Conservation (phyloP, 1,284 basidiomycete species). For the Limonomyces culmigenus region DNA sequence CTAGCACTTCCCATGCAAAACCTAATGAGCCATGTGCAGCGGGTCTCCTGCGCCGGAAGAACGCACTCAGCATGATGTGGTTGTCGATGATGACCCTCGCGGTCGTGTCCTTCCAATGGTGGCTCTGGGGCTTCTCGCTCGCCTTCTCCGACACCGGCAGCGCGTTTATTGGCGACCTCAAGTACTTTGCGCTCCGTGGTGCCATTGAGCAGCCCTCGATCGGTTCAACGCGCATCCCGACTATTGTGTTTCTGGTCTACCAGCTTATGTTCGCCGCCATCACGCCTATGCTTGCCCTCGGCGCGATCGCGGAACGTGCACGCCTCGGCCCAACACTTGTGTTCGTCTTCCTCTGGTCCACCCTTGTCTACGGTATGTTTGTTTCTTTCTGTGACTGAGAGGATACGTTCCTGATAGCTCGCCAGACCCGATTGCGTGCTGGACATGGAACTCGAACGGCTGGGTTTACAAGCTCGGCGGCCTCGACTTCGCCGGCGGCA, state of each 20-base stretch:
- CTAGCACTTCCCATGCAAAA: too few relatives aligned
- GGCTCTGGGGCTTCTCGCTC: conserved; percentile 32
- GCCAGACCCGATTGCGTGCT: conserved; percentile 72
- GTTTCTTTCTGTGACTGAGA: neutral
- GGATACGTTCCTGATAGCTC: neutral
- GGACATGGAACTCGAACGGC: conserved; percentile 88
- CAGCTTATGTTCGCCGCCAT: conserved; percentile 83
- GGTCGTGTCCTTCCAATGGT: conserved; percentile 33
- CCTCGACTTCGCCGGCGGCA: conserved; percentile 91
- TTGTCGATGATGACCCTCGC: conserved; percentile 62
- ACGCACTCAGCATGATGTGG: conserved; percentile 87
- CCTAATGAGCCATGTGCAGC: too few relatives aligned
- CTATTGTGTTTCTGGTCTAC: conserved; percentile 79
- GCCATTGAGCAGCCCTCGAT: conserved; percentile 67
- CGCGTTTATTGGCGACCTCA: conserved; percentile 23
- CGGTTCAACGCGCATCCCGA: conserved; percentile 59
- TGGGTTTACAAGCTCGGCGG: conserved; percentile 73
- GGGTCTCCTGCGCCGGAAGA: conserved; percentile 72
- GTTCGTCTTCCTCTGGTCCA: conserved; percentile 87
- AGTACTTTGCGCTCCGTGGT: conserved; percentile 74
- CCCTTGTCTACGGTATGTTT: conserved; percentile 57
- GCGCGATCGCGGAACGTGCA: conserved; percentile 85
- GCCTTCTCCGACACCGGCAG: conserved; percentile 31
- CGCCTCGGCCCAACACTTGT: conserved; percentile 77
- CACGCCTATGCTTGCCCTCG: conserved; percentile 76